Evolutionary conservation across 106 monocot species (phyloP), one percentile per base, ranked within the genome.

Genomic region (Dioscorea zingiberensis): DNA sequence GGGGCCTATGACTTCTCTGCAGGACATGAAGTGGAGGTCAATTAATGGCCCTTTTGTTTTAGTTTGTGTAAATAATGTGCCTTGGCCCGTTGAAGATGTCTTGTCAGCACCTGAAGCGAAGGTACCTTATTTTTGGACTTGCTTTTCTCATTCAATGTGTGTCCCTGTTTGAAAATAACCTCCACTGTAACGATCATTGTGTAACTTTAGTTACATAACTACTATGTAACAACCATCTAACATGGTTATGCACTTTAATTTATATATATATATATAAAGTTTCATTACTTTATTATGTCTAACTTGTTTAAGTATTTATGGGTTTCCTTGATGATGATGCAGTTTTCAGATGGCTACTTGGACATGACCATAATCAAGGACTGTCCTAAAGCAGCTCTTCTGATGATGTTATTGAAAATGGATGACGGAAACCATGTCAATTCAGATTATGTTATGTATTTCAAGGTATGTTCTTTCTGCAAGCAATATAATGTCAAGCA

Each of bases 261-360:
- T n/a, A n/a, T n/a, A n/a, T n/a, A n/a, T n/a, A n/a, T n/a, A n/a
- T n/a, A n/a, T n/a, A n/a, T n/a, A n/a, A n/a, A n/a, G n/a, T n/a
- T n/a, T n/a, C n/a, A n/a, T n/a, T n/a, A n/a, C 26, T 18, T 13
- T 55, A 3, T 18, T 18, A 1, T 13, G 13, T 28, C 15, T 27
- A 38, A 15, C n/a, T 51, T 51, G 51, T 15, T n/a, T 19, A 51
- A 51, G 13, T 15, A 48, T 76, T 54, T 29, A 46, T 15, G 3
- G 81, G 59, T 38, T 38, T 10, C 38, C 6, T 38, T 38, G 38
- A 38, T 38, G 38, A 38, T 38, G 38, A 38, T 38, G 38, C 76
- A 95, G 95, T 95, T 95, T 66, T 78, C 91, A 44, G 95, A 95
- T 85, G 95, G 95, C 54, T 95, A 77, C 74, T 74, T 88, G 69